Evolutionary conservation across 805 yeast genomes (phyloP).

Genomic region (Brettanomyces naardenensis): DNA sequence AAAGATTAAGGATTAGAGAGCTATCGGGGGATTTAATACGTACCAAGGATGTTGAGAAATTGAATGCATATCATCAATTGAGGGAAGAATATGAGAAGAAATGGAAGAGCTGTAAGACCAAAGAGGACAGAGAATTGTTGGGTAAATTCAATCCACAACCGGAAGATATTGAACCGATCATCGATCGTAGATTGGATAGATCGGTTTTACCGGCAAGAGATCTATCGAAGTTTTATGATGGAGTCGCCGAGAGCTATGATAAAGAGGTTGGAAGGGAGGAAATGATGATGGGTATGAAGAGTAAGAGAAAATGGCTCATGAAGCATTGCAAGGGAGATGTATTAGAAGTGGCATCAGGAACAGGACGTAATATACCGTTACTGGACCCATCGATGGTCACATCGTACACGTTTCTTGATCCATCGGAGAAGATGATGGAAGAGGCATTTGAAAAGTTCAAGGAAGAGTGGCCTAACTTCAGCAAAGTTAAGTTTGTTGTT

Average conservation of each 20-base stretch:
- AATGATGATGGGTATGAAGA: constrained; percentile 47
- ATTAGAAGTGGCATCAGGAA: constrained; percentile 90
- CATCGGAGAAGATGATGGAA: constrained; percentile 81
- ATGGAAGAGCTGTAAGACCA: constrained; percentile 7
- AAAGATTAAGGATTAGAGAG: constrained; percentile 52
- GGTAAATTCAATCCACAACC: constrained; percentile 29
- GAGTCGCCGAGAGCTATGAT: constrained; percentile 75
- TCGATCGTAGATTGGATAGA: constrained; percentile 23
- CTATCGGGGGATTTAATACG: constrained; percentile 49
- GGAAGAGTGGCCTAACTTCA: constrained; percentile 54
- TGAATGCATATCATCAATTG: constrained; percentile 52
- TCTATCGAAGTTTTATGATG: constrained; percentile 72
- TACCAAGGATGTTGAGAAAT: constrained; percentile 54
- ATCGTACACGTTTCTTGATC: constrained; percentile 79
- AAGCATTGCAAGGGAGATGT: constrained; percentile 79
- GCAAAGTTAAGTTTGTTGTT: constrained; percentile 77
- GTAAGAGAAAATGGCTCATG: constrained; percentile 74
- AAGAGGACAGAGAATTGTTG: constrained; percentile 11
- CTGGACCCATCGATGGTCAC: constrained; percentile 50
- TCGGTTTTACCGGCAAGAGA: constrained; percentile 66
- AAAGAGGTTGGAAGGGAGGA: constrained; percentile 72
- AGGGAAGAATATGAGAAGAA: constrained; percentile 24
- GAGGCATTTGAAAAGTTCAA: constrained; percentile 68
- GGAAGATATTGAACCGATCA: constrained; percentile 22
- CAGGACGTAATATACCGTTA: constrained; percentile 86